phyloP scores from a whole-genome alignment of 2,329 filamentous ascomycete genomes.

The Aspergillus transmontanensis region DNA sequence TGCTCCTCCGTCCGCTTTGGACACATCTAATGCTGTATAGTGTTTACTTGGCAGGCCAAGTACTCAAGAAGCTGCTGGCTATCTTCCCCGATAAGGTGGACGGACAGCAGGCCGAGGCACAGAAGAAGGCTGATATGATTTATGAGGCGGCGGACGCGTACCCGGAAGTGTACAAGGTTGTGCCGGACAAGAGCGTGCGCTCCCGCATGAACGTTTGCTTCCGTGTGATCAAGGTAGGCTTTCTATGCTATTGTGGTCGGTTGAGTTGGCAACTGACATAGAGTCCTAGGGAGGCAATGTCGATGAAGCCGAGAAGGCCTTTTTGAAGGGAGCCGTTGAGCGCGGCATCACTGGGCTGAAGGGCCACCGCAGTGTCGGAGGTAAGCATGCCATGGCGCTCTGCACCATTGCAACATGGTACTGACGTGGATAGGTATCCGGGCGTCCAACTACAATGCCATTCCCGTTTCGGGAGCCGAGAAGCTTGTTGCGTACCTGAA shows the following conservation, averaged over 20 bases:
- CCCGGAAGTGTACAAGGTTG: slow-evolving; percentile 72
- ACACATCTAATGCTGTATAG: slow-evolving; percentile 47
- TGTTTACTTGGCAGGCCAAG: slow-evolving; percentile 86
- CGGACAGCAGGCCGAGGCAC: slow-evolving; percentile 73
- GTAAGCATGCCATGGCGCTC: slow-evolving; percentile 36
- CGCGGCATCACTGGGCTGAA: slow-evolving; percentile 77
- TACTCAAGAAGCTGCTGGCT: slow-evolving; percentile 73
- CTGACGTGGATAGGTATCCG: slow-evolving; percentile 58
- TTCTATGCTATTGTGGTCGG: not conserved
- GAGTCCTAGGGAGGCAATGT: slow-evolving; percentile 58
- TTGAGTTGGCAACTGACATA: not conserved
- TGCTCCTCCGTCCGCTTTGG: not conserved
- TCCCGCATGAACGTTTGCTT: slow-evolving; percentile 98
- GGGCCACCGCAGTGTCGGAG: slow-evolving; percentile 84
- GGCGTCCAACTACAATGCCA: slow-evolving; percentile 86
- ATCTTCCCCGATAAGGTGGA: slow-evolving; percentile 68
- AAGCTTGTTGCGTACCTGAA: slow-evolving; percentile 48
- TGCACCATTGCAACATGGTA: not conserved
- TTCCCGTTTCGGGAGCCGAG: slow-evolving; percentile 56
- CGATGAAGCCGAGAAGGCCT: slow-evolving; percentile 71
- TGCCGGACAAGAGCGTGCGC: slow-evolving; percentile 73
- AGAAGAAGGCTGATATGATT: slow-evolving; percentile 74
- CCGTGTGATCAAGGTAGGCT: slow-evolving; percentile 59
- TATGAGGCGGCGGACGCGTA: slow-evolving; percentile 77
- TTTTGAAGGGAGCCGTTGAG: slow-evolving; percentile 71